phyloP scores from a whole-genome alignment of 2,329 filamentous ascomycete species.

The Neospermospora avenae region DNA sequence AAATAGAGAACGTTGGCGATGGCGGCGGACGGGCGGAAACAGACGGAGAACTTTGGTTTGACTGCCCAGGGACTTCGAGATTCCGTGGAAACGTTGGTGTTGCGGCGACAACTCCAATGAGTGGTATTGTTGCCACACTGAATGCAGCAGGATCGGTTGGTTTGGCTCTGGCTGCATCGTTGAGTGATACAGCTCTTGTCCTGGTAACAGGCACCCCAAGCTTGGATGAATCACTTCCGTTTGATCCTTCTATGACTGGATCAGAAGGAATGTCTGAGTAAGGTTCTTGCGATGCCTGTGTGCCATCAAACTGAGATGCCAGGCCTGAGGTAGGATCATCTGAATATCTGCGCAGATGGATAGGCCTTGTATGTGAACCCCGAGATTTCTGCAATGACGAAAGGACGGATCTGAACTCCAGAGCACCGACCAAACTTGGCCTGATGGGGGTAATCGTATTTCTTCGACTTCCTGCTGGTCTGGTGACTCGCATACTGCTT shows the following conservation, averaged over 20 bases:
- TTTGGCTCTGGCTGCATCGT: slow-evolving; percentile 24
- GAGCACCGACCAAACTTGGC: slow-evolving; percentile 85
- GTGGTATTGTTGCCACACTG: slow-evolving; percentile 28
- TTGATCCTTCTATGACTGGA: slow-evolving; percentile 40
- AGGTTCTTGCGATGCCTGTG: slow-evolving; percentile 36
- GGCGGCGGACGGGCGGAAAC: slow-evolving; percentile 33
- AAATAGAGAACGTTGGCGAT: slow-evolving; percentile 37
- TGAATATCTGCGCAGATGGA: slow-evolving; percentile 67
- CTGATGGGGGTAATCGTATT: slow-evolving; percentile 82
- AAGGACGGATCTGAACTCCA: slow-evolving; percentile 90
- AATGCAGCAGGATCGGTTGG: slow-evolving; percentile 26
- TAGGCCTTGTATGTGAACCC: slow-evolving; percentile 67
- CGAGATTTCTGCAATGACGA: slow-evolving; percentile 81
- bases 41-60: slow-evolving; percentile 27
- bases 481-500: slow-evolving; percentile 86
- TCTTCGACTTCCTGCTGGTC: slow-evolving; percentile 61
- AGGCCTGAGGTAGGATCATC: slow-evolving; percentile 45
- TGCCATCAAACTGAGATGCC: slow-evolving; percentile 35
- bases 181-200: slow-evolving; percentile 34
- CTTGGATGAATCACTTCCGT: slow-evolving; percentile 16
- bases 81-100: slow-evolving; percentile 39
- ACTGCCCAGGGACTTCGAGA: slow-evolving; percentile 17
- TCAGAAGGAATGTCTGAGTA: slow-evolving; percentile 33
- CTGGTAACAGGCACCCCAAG: slow-evolving; percentile 18
- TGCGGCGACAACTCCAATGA: slow-evolving; percentile 38